Percentiles rank a stretch among this genome's conserved stretches.
These are phyloP conservation scores for Metarhizium robertsii DNA, from an alignment of 2,329 filamentous ascomycete species.

Conservation along the genomic window DNA sequence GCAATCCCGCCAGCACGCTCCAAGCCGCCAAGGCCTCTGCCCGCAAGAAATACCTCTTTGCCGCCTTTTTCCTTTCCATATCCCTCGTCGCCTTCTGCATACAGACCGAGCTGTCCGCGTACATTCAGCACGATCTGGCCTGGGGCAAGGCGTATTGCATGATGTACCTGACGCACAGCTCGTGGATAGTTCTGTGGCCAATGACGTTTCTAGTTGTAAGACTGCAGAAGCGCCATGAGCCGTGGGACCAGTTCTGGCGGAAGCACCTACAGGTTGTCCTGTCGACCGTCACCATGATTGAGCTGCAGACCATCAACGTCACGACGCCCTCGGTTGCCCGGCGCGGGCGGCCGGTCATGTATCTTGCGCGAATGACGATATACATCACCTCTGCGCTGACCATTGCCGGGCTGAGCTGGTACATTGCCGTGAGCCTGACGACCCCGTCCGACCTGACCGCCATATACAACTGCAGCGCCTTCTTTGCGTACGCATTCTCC, in stretches of 20 bases:
- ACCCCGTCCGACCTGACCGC: constrained; percentile 90
- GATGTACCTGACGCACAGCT: constrained; percentile 95
- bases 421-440: constrained; percentile 86
- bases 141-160: constrained; percentile 99
- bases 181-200: constrained; percentile 86
- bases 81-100: constrained; percentile 83
- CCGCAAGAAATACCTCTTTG: constrained; percentile 77
- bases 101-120: constrained; percentile 91
- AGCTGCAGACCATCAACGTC: constrained; percentile 65
- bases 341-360: constrained; percentile 41
- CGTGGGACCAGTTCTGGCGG: constrained; percentile 82
- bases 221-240: constrained; percentile 64
- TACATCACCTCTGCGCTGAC: constrained; percentile 81
- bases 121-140: constrained; percentile 83
- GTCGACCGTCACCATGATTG: constrained; percentile 68
- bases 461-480: constrained; percentile 98
- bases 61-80: constrained; percentile 71
- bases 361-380: constrained; percentile 71
- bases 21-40: constrained; percentile 35
- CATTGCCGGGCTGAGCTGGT: constrained; percentile 88
- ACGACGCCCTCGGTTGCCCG: constrained; percentile 29
- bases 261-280: constrained; percentile 41
- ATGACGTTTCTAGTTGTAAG: constrained; percentile 72
- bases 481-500: constrained; percentile 96
- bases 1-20: constrained; percentile 50